Base-by-base conservation (phyloP, 2,329 filamentous ascomycete species). In the Didymella segeticola region DNA sequence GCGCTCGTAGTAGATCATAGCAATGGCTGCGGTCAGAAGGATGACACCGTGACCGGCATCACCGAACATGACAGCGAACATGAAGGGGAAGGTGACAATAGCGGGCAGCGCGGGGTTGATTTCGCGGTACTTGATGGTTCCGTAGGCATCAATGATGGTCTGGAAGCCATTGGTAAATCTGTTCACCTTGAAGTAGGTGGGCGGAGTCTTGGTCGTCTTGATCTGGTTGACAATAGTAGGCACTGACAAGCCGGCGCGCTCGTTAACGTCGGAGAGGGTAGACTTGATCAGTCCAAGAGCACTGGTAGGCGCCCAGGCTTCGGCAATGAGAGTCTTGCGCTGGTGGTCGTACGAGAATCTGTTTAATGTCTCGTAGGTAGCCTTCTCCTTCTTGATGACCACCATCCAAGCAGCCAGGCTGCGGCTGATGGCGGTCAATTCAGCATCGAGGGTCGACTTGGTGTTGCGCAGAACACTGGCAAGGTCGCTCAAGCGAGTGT, bases 1-100 rank as follows among this genome's bases (percentile, higher is more conserved):
- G 79, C 91, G 93, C 78, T 99, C 95, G 83, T 88, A 98, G 79
- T 96, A 91, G 66, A 99, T 98, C 92, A 99, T 96, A 52, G 92
- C 91, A 50, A 87, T 70, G 12, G 95, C 90, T 52, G 91, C 90
- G 50, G 86, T 73, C 36, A 93, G 83, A 89, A 99, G 96, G 75
- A 99, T 89, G 62, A 88, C 76, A 62, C 93, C 95, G 71, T 99
- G 95, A 45, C 95, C 96, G 54, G 96, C 88, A 77, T 99, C 95
- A 81, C 95, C 96, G 73, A 99, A 99, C 95, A 99, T 99, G 85
- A 99, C 95, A 43, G 95, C 95, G 73, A 99, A 99, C 58, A 99
- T 82, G 82, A 99, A 99, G n/a, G 96, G 95, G 78, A 99, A 99
- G 5, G 95, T 99, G 60, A 99, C 88, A 63, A 98, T 92, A 45